Conservation (phyloP, 306 rosid genomes). For the Herpetospermum pedunculosum region DNA sequence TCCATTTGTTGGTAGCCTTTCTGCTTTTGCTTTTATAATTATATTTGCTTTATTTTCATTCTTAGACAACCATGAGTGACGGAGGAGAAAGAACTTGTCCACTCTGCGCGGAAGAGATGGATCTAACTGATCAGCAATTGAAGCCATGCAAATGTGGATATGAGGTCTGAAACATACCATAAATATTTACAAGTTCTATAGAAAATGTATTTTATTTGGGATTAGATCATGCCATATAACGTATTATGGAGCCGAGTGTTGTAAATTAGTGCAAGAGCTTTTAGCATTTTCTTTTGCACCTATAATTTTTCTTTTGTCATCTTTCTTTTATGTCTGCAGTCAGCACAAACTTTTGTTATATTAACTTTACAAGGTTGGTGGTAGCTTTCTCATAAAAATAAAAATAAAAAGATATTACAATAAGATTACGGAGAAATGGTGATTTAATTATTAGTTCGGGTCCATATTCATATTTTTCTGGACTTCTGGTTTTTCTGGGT, state of each 20-base stretch:
- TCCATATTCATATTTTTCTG: neutral
- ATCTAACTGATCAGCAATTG: constrained; percentile 96
- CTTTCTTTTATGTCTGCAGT: neutral
- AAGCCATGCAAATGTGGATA: constrained; percentile 98
- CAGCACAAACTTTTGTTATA: neutral
- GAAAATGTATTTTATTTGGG: neutral
- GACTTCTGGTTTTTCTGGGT: neutral
- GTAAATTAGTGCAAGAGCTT: neutral
- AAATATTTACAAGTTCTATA: neutral
- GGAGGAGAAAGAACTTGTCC: constrained; percentile 95
- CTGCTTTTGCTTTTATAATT: constrained; percentile 3
- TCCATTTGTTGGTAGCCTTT: neutral
- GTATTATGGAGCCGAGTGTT: neutral
- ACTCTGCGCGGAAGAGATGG: constrained; percentile 99
- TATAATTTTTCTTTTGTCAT: neutral
- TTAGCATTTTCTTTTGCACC: neutral
- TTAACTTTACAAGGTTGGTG: neutral
- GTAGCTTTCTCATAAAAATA: neutral
- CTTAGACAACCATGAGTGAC: constrained; percentile 77
- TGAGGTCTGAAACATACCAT: constrained; percentile 35
- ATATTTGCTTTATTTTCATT: neutral
- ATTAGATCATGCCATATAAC: neutral
- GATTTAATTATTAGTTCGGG: neutral
- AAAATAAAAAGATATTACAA: neutral
- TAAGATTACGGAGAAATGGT: neutral